These are phyloP conservation scores for Fusarium sp. DNA, from an alignment of 2,329 filamentous ascomycete species.

Conservation along the genomic window DNA sequence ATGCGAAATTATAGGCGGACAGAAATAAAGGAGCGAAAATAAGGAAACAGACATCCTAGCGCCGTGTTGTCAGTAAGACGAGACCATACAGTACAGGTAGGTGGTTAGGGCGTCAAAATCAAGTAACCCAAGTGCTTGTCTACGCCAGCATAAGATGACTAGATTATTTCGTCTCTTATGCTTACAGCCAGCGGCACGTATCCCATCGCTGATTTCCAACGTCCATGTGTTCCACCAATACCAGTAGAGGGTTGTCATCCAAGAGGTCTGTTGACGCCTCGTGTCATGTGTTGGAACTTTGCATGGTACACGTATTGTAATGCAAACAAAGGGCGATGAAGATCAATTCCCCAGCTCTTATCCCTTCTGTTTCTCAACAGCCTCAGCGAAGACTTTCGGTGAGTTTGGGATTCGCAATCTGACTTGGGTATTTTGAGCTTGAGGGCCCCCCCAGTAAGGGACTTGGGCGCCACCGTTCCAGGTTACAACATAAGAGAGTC, in stretches of 20 bases:
- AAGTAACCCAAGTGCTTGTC: neutral
- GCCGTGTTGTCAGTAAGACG: neutral
- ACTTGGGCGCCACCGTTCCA: slow-evolving; percentile 38
- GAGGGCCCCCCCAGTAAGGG: slow-evolving; percentile 24
- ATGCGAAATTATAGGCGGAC: neutral
- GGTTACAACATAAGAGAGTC: slow-evolving; percentile 19
- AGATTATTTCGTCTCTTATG: neutral
- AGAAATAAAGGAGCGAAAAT: neutral
- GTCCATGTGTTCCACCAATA: slow-evolving; percentile 17
- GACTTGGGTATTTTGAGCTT: neutral
- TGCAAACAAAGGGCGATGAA: slow-evolving; percentile 16
- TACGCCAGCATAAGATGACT: neutral
- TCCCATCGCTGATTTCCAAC: slow-evolving; percentile 13
- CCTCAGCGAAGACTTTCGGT: slow-evolving; percentile 31
- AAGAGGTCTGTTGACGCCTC: slow-evolving; percentile 24
- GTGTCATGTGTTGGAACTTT: slow-evolving; percentile 36
- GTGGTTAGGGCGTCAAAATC: neutral
- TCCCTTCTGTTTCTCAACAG: slow-evolving; percentile 25
- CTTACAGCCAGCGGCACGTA: neutral
- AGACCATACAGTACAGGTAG: neutral
- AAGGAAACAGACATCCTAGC: no score
- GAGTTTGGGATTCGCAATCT: slow-evolving; percentile 33
- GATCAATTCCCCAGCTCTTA: slow-evolving; percentile 25
- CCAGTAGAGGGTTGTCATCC: slow-evolving; percentile 10
- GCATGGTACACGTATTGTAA: neutral